Percentiles rank a stretch among this genome's conserved stretches.
phyloP scores from a whole-genome alignment of 139 green algal species.

The Volvox reticuliferus region DNA sequence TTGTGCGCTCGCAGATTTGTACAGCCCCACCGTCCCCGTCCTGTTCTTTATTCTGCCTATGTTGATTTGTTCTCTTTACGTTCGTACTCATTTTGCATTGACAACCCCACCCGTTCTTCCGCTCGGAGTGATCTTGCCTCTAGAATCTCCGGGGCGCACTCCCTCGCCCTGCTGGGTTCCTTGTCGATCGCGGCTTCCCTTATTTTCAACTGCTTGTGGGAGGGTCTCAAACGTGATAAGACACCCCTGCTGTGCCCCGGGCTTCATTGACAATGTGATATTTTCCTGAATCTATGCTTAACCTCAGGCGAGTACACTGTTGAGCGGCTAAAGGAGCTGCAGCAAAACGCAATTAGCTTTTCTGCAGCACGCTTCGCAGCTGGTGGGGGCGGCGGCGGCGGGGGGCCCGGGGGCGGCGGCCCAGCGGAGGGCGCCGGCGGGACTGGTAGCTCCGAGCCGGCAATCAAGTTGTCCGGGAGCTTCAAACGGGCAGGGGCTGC shows the following conservation, averaged over 20 bases:
- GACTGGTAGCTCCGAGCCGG: not conserved
- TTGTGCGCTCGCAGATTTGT: too few relatives aligned
- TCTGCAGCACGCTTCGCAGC: slow-evolving; percentile 42
- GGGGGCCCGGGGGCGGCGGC: not conserved
- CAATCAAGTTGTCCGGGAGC: slow-evolving; percentile 80
- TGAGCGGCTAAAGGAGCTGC: slow-evolving; percentile 72
- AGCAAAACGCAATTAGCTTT: slow-evolving; percentile 62
- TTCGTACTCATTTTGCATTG: too few relatives aligned
- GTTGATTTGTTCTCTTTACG: too few relatives aligned
- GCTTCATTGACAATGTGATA: too few relatives aligned
- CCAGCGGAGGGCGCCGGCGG: not conserved
- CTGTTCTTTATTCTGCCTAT: too few relatives aligned
- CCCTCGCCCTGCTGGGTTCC: not conserved
- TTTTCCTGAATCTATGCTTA: not conserved
- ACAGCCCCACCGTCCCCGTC: too few relatives aligned
- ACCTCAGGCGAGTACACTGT: slow-evolving; percentile 76
- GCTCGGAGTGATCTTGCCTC: too few relatives aligned
- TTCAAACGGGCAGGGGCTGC: slow-evolving; percentile 72
- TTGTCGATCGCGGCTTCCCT: not conserved
- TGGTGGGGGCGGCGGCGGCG: not conserved
- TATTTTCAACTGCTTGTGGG: not conserved
- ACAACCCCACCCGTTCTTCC: too few relatives aligned
- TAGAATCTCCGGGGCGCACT: not conserved
- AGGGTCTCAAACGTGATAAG: too few relatives aligned
- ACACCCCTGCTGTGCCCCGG: not conserved